These are phyloP conservation scores for Polysphondylium violaceum DNA, from an alignment of 78 protist species.

Conservation along the genomic window DNA sequence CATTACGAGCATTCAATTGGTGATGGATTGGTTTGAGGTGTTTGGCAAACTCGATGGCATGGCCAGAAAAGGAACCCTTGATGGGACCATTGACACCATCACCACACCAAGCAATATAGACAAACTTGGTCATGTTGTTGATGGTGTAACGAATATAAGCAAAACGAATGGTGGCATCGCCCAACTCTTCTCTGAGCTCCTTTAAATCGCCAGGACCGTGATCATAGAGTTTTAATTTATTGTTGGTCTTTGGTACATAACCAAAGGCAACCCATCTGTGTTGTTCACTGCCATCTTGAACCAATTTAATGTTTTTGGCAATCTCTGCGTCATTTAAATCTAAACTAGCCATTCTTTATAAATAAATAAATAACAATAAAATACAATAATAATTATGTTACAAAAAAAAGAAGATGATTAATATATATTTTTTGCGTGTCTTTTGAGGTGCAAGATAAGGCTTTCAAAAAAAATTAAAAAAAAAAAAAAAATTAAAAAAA, in stretches of 20 bases:
- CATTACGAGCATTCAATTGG: conserved; percentile 81
- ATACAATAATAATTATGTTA: not conserved
- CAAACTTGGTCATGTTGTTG: conserved; percentile 73
- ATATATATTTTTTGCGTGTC: not conserved
- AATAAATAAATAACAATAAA: not conserved
- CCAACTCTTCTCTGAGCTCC: conserved; percentile 74
- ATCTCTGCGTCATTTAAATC: conserved; percentile 57
- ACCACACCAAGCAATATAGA: conserved; percentile 81
- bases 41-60: conserved; percentile 29
- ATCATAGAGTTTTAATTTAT: conserved; percentile 60
- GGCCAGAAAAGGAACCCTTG: conserved; percentile 71
- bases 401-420: not conserved
- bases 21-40: conserved; percentile 69
- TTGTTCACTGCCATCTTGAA: conserved; percentile 41
- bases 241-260: conserved; percentile 77
- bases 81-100: conserved; percentile 83
- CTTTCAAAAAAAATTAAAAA: not conserved
- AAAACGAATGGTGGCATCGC: conserved; percentile 65
- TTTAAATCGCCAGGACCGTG: conserved; percentile 68
- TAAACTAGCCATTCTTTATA: conserved; percentile 33
- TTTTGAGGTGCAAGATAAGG: not conserved
- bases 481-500: conserved; percentile 3
- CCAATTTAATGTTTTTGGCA: conserved; percentile 28
- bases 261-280: conserved; percentile 51
- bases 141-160: conserved; percentile 60